Conservation (phyloP, 306 rosid genomes). For the Trichosanthes truncata region DNA sequence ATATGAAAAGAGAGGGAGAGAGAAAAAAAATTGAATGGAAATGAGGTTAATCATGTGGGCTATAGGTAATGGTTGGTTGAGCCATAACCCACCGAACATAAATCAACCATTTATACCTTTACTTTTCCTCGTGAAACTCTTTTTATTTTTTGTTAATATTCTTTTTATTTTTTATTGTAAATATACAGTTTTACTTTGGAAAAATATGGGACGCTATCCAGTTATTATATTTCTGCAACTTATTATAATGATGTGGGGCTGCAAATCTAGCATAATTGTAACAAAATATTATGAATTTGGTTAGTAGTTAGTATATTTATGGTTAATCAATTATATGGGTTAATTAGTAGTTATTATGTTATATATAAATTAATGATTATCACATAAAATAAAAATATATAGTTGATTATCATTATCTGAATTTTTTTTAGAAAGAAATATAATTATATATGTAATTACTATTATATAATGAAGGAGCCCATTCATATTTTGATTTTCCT, state of each 20-base stretch:
- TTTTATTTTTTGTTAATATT: not conserved
- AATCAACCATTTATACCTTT: constrained; percentile 26
- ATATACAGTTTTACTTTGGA: not conserved
- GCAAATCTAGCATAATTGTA: not conserved
- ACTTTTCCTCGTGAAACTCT: not conserved
- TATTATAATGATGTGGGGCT: not conserved
- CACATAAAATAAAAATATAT: too few relatives aligned
- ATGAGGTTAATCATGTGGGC: constrained; percentile 30
- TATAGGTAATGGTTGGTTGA: constrained; percentile 55
- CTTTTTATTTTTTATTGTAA: not conserved
- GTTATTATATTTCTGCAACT: not conserved
- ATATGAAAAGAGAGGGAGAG: not conserved
- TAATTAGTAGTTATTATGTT: not conserved
- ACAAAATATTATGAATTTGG: not conserved
- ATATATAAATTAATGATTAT: too few relatives aligned
- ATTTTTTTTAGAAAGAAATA: too few relatives aligned
- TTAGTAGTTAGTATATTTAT: not conserved
- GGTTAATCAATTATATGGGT: not conserved
- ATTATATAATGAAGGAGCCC: too few relatives aligned
- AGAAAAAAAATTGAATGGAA: constrained; percentile 13
- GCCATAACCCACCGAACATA: constrained; percentile 33
- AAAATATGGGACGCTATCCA: not conserved
- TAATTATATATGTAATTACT: too few relatives aligned
- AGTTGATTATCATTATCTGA: too few relatives aligned
- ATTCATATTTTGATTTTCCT: too few relatives aligned